Percentiles rank a stretch among this genome's conserved stretches.
phyloP scores from a whole-genome alignment of 768 basidiomycete species.

The Lentinula boryana region DNA sequence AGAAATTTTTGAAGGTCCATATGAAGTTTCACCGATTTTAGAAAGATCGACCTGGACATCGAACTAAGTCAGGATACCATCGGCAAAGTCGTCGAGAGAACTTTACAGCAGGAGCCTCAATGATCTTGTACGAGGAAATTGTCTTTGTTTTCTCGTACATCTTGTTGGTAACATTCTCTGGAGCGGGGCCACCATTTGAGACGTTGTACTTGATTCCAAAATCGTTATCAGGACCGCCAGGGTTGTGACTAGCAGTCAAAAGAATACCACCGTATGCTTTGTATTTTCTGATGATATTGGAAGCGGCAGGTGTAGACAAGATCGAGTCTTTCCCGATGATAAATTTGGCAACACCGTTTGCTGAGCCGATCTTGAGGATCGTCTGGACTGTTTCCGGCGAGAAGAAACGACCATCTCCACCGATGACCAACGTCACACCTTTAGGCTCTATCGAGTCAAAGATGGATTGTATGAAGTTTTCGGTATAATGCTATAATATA shows the following conservation, averaged over 20 bases:
- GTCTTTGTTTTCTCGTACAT: slow-evolving; percentile 91
- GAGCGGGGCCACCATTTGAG: slow-evolving; percentile 95
- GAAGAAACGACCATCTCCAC: slow-evolving; percentile 96
- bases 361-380: slow-evolving; percentile 91
- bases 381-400: slow-evolving; percentile 81
- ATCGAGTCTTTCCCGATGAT: slow-evolving; percentile 91
- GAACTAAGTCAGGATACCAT: slow-evolving; percentile 1
- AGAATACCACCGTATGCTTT: slow-evolving; percentile 97
- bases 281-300: slow-evolving; percentile 92
- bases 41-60: slow-evolving; percentile 68
- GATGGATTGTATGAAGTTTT: slow-evolving; percentile 97
- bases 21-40: slow-evolving; percentile 70
- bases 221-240: slow-evolving; percentile 96
- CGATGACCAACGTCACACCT: slow-evolving; percentile 85
- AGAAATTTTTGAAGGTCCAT: slow-evolving; percentile 79
- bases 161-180: slow-evolving; percentile 92
- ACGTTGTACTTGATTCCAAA: slow-evolving; percentile 99
- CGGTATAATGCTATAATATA: slow-evolving; percentile 81
- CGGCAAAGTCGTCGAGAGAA: not conserved
- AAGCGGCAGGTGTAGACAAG: slow-evolving; percentile 95
- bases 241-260: slow-evolving; percentile 96
- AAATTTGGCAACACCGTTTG: slow-evolving; percentile 87
- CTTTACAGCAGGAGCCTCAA: slow-evolving; percentile 70
- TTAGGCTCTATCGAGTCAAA: slow-evolving; percentile 81
- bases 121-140: slow-evolving; percentile 78